Base-by-base conservation (phyloP, 768 basidiomycete species). In the Leccinellum rugosiceps region DNA sequence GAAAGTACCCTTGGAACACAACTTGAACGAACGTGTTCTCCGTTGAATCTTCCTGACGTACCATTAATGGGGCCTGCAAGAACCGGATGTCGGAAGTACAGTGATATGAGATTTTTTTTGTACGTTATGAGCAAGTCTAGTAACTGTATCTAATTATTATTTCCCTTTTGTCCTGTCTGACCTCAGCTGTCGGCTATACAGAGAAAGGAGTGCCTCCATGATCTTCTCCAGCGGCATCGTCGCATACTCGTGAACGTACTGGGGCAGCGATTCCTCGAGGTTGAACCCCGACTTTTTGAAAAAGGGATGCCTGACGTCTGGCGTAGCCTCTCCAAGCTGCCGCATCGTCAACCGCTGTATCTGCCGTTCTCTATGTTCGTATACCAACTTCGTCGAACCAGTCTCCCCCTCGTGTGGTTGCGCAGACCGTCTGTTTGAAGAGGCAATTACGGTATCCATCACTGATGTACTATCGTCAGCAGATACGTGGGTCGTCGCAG, bases 241-340 rank as follows among this genome's bases (percentile, higher is more conserved):
- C 6, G 88, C 92, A 59, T 90, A 93, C 70, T 94, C 91, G 57
- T 93, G 83, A 35, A 94, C 88, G 64, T 91, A 92, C 61, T 90
- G 88, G 13, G 92, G 91, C n/a, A 93, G 67, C 1, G 89, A 86
- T 60, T 92, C 90, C 67, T 92, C 88, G 50, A 93, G 72, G 67
- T 84, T 91, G 74, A 93, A 90, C 0, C 90, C 88, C 2, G 89
- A 84, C 66, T 84, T 88, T 65, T 91, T 88, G 74, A 91, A 91
- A 73, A 90, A 90, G 3, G 88, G 88, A 68, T 88, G 89, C 89
- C 88, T 89, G 21, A 91, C 87, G 64, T 92, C 89, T 1, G 91
- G 90, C 0, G 90, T 91, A n/a, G 89, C 90, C 68, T 93, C 89
- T 31, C 92, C 92, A 13, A 94, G 76, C 68, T 93, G 92, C 26